These are phyloP conservation scores for Saxophila tyrrhenica DNA, from an alignment of 495 filamentous ascomycete species.

Conservation along the genomic window DNA sequence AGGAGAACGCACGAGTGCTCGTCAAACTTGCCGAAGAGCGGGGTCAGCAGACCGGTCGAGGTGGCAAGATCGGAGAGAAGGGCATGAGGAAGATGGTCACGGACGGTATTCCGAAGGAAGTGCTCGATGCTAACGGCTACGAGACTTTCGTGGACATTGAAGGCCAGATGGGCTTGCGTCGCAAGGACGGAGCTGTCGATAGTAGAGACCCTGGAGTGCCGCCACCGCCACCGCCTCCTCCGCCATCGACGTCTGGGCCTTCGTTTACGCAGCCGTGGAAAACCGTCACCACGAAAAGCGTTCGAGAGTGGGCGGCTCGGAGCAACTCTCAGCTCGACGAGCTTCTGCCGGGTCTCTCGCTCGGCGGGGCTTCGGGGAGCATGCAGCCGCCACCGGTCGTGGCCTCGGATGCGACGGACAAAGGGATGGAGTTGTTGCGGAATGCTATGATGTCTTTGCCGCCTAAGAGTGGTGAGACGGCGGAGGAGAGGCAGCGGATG, in stretches of 20 bases:
- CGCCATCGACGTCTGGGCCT: neutral
- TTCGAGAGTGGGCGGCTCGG: neutral
- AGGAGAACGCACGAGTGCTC: conserved; percentile 65
- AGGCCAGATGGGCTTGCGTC: conserved; percentile 27
- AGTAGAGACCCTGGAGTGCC: neutral
- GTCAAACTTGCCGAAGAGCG: conserved; percentile 40
- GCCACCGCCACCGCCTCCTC: neutral
- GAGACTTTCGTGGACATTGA: conserved; percentile 32
- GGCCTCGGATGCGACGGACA: conserved; percentile 21
- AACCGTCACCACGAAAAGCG: neutral
- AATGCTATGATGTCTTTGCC: conserved; percentile 27
- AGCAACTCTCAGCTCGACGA: neutral
- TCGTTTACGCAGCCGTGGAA: neutral
- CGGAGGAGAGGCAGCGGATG: conserved; percentile 23
- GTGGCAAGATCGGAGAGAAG: neutral
- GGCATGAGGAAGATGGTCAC: neutral
- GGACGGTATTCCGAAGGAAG: conserved; percentile 25
- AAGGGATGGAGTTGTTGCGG: conserved; percentile 25
- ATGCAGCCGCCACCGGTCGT: neutral
- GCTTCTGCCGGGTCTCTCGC: neutral
- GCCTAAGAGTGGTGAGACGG: conserved; percentile 12
- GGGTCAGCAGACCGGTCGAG: neutral
- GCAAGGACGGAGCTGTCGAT: conserved; percentile 13
- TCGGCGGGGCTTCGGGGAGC: neutral
- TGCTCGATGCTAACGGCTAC: conserved; percentile 31